A percentile compares a stretch with the other conserved stretches of the same genome.
These are phyloP conservation scores for Globisporangium spiculum DNA, from an alignment of 352 stramenopile species.

Conservation along the genomic window DNA sequence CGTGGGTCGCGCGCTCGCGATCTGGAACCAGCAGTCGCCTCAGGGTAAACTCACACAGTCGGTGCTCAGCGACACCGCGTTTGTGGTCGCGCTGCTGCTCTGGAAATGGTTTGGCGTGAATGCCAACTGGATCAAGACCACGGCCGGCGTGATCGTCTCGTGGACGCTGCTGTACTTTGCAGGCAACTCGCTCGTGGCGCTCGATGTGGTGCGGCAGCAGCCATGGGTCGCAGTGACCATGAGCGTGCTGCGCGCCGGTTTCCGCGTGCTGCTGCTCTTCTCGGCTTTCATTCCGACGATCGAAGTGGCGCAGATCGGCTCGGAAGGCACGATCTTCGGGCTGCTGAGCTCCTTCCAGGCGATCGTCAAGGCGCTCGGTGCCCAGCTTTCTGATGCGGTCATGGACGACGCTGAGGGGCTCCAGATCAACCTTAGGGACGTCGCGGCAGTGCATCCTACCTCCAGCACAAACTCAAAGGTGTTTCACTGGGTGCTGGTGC, in stretches of 20 bases:
- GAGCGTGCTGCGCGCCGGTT: constrained; percentile 17
- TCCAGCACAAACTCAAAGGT: not conserved
- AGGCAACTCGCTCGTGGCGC: constrained; percentile 25
- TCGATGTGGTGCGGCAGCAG: constrained; percentile 18
- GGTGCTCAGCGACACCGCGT: constrained; percentile 22
- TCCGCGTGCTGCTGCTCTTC: constrained; percentile 30
- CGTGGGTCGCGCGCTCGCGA: constrained; percentile 20
- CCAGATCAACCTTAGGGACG: constrained; percentile 8
- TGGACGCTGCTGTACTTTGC: constrained; percentile 13
- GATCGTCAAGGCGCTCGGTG: constrained; percentile 30
- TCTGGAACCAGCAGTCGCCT: constrained; percentile 22
- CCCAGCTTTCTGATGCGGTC: constrained; percentile 24
- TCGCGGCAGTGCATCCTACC: not conserved
- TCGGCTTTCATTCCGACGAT: constrained; percentile 36
- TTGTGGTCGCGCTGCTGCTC: constrained; percentile 20
- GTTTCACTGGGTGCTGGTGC: constrained; percentile 21
- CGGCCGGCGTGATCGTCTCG: constrained; percentile 16
- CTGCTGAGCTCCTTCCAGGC: constrained; percentile 35
- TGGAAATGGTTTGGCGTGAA: constrained; percentile 27
- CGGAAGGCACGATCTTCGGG: constrained; percentile 41
- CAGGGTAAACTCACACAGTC: constrained; percentile 16
- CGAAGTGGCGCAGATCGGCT: constrained; percentile 41
- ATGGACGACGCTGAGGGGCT: constrained; percentile 3
- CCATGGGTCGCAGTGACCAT: constrained; percentile 26
- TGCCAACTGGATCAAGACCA: constrained; percentile 23